Conservation (phyloP, 2,329 filamentous ascomycete genomes). For the Claviceps africana region DNA sequence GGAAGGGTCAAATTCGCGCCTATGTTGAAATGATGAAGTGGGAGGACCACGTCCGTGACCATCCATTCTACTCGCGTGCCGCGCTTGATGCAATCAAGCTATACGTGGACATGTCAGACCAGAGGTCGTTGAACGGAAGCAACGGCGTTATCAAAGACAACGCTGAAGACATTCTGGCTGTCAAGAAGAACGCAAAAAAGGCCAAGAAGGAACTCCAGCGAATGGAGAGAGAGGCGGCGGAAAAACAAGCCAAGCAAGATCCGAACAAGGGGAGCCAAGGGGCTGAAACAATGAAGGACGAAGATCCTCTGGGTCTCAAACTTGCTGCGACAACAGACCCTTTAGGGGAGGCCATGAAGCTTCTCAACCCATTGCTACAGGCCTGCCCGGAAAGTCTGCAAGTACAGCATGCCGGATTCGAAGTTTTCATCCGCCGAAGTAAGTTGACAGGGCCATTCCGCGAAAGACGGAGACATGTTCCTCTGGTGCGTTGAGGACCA, state of each 20-base stretch:
- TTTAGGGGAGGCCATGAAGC: slow-evolving; percentile 75
- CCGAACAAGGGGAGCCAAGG: slow-evolving; percentile 62
- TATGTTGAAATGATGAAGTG: slow-evolving; percentile 95
- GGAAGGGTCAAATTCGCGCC: slow-evolving; percentile 87
- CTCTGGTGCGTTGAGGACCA: not conserved
- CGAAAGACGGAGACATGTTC: not conserved
- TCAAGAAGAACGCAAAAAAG: slow-evolving; percentile 82
- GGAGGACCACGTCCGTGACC: slow-evolving; percentile 83
- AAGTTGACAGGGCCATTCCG: slow-evolving; percentile 24
- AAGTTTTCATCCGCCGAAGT: slow-evolving; percentile 78
- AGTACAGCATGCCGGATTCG: slow-evolving; percentile 74
- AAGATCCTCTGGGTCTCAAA: slow-evolving; percentile 72
- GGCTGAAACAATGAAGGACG: slow-evolving; percentile 68
- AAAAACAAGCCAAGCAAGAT: slow-evolving; percentile 66
- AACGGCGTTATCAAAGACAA: slow-evolving; percentile 39
- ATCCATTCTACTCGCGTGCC: slow-evolving; percentile 81
- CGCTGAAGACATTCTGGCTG: slow-evolving; percentile 49
- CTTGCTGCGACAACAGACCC: slow-evolving; percentile 72
- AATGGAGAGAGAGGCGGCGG: slow-evolving; percentile 62
- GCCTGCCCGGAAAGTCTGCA: slow-evolving; percentile 69
- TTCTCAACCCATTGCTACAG: slow-evolving; percentile 67
- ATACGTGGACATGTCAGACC: slow-evolving; percentile 67
- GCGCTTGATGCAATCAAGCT: slow-evolving; percentile 69
- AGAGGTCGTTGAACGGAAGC: slow-evolving; percentile 50
- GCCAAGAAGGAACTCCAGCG: slow-evolving; percentile 58